phyloP scores from a whole-genome alignment of 1,284 basidiomycete species.

The Sanghuangporus weigelae region DNA sequence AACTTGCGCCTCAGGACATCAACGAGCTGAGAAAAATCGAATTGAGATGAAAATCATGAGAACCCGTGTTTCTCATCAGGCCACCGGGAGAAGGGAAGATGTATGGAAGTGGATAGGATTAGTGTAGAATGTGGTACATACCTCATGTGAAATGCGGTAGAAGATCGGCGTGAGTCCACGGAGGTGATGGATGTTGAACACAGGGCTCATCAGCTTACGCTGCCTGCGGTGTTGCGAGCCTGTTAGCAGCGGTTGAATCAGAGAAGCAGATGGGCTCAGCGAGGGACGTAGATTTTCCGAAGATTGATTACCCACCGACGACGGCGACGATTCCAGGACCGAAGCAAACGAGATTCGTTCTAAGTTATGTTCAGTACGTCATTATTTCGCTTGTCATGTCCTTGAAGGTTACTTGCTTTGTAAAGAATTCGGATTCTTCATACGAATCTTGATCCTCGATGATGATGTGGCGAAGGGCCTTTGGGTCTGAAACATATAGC shows the following conservation, averaged over 20 bases:
- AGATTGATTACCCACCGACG: background rate
- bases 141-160: constrained; percentile 18
- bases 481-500: constrained; percentile 21
- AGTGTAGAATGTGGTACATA: background rate
- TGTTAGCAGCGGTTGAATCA: background rate
- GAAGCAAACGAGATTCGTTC: constrained; percentile 3
- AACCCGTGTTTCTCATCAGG: background rate
- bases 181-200: constrained; percentile 23
- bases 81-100: background rate
- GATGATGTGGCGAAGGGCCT: constrained; percentile 19
- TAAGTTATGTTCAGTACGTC: background rate
- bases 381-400: background rate
- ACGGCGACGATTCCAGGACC: constrained; percentile 6
- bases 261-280: background rate
- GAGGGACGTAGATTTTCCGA: background rate
- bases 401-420: background rate
- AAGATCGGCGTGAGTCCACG: constrained; percentile 23
- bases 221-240: constrained; percentile 21
- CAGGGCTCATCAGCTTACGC: constrained; percentile 23
- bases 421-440: constrained; percentile 17
- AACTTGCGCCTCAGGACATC: constrained; percentile 25
- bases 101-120: too few species aligned
- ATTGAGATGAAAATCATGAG: background rate
- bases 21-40: background rate
- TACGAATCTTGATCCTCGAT: constrained; percentile 21